phyloP scores from a whole-genome alignment of 129 eudicot species.

The Pseudognaphalium luteoalbum region DNA sequence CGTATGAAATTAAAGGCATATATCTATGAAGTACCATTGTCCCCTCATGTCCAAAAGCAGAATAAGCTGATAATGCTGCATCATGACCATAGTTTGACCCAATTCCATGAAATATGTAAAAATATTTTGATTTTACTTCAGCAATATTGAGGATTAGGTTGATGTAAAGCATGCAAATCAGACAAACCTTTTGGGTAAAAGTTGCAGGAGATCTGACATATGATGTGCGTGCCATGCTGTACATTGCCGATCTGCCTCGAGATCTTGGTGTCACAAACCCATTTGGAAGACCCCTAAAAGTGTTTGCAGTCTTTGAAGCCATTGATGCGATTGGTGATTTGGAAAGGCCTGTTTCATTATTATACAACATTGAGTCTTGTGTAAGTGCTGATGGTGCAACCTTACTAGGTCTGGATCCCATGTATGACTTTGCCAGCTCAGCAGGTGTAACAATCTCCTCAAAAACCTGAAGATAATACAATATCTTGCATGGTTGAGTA shows the following conservation, averaged over 20 bases:
- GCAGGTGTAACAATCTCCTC: constrained; percentile 64
- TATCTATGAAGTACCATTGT: constrained; percentile 40
- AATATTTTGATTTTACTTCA: constrained; percentile 12
- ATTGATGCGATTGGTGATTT: constrained; percentile 44
- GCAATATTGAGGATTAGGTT: constrained; percentile 17
- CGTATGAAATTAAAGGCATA: neutral
- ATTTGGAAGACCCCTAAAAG: constrained; percentile 46
- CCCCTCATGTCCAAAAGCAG: constrained; percentile 41
- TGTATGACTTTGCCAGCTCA: constrained; percentile 88
- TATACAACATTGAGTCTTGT: constrained; percentile 45
- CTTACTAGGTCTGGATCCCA: constrained; percentile 72
- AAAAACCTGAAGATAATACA: constrained; percentile 47
- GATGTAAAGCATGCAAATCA: constrained; percentile 11
- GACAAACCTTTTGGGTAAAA: constrained; percentile 44
- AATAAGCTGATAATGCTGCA: constrained; percentile 40
- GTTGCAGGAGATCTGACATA: constrained; percentile 51
- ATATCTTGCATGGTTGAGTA: neutral
- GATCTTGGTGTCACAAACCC: constrained; percentile 74
- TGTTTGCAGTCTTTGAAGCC: constrained; percentile 35
- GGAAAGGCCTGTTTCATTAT: constrained; percentile 28
- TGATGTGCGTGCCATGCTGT: constrained; percentile 90
- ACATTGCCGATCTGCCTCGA: constrained; percentile 90
- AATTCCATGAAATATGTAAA: constrained; percentile 36
- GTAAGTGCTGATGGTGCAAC: constrained; percentile 51
- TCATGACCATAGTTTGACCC: constrained; percentile 38